A percentile compares a stretch with the other conserved stretches of the same genome.
phyloP scores from a whole-genome alignment of 495 filamentous ascomycete genomes.

The Aspergillus sclerotiicarbonarius region DNA sequence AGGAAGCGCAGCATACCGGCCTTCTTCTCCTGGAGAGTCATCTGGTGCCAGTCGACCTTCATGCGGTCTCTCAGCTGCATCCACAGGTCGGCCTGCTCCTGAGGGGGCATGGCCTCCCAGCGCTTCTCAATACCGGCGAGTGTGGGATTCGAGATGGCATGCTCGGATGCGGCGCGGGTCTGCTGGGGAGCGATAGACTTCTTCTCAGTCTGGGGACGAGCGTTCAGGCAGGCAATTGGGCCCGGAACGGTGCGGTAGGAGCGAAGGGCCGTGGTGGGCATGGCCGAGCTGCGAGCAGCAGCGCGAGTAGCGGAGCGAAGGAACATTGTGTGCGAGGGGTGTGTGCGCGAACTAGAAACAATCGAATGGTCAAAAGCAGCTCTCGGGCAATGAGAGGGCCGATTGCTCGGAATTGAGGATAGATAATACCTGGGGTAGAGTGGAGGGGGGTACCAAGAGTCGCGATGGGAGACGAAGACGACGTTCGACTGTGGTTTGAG shows the following conservation, averaged over 20 bases:
- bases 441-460: conserved; percentile 34
- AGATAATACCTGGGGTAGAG: conserved; percentile 26
- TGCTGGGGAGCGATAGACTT: conserved; percentile 46
- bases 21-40: conserved; percentile 97
- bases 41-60: conserved; percentile 93
- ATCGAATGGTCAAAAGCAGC: conserved; percentile 25
- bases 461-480: conserved; percentile 37
- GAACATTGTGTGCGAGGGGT: conserved; percentile 48
- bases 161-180: conserved; percentile 65
- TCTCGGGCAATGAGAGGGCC: conserved; percentile 24
- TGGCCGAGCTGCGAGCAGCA: conserved; percentile 45
- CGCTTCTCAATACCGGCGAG: conserved; percentile 98
- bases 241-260: conserved; percentile 27
- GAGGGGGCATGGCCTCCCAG: conserved; percentile 94
- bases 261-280: conserved; percentile 37
- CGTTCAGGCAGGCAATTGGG: conserved; percentile 40
- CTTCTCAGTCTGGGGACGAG: conserved; percentile 27
- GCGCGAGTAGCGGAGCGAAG: conserved; percentile 45
- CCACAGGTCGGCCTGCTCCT: conserved; percentile 99
- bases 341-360: conserved; percentile 35
- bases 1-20: conserved; percentile 68
- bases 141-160: conserved; percentile 96
- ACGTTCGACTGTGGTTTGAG: conserved; percentile 44
- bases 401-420: conserved; percentile 22
- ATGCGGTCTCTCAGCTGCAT: conserved; percentile 96